Conservation (phyloP, 2,329 filamentous ascomycete genomes). For the Ramularia collo-cygni region DNA sequence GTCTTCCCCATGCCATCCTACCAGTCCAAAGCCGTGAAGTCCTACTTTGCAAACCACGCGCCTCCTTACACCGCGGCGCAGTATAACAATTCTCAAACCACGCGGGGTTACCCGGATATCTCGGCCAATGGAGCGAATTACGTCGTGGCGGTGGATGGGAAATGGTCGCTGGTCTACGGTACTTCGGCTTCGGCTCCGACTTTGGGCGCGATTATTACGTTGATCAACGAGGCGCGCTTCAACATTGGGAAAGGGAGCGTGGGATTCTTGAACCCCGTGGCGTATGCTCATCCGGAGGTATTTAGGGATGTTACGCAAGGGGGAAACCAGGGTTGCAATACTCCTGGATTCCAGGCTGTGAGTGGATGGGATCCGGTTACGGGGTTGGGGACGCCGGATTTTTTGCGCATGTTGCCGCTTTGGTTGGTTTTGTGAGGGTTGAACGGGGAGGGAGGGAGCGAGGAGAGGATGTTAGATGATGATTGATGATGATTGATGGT, state of each 20-base stretch:
- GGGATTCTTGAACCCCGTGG: slow-evolving; percentile 36
- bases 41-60: slow-evolving; percentile 35
- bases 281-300: slow-evolving; percentile 38
- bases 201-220: slow-evolving; percentile 42
- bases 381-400: slow-evolving; percentile 26
- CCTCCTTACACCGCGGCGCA: slow-evolving; percentile 13
- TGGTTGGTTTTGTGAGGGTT: slow-evolving; percentile 23
- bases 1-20: slow-evolving; percentile 42
- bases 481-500: too few relatives aligned
- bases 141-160: slow-evolving; percentile 38
- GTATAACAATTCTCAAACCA: slow-evolving; percentile 17
- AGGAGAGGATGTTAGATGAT: too few relatives aligned
- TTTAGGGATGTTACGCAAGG: slow-evolving; percentile 37
- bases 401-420: slow-evolving; percentile 24
- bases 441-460: too few relatives aligned
- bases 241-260: slow-evolving; percentile 33
- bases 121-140: slow-evolving; percentile 29
- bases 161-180: slow-evolving; percentile 41
- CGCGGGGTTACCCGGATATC: slow-evolving; percentile 30
- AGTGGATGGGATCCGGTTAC: slow-evolving; percentile 28
- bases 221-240: slow-evolving; percentile 38
- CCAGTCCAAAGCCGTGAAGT: slow-evolving; percentile 37
- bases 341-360: slow-evolving; percentile 23
- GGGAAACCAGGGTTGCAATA: slow-evolving; percentile 35
- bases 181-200: slow-evolving; percentile 48